Evolutionary conservation across 495 filamentous ascomycete genomes (phyloP).

Genomic region (Geopyxis carbonaria): DNA sequence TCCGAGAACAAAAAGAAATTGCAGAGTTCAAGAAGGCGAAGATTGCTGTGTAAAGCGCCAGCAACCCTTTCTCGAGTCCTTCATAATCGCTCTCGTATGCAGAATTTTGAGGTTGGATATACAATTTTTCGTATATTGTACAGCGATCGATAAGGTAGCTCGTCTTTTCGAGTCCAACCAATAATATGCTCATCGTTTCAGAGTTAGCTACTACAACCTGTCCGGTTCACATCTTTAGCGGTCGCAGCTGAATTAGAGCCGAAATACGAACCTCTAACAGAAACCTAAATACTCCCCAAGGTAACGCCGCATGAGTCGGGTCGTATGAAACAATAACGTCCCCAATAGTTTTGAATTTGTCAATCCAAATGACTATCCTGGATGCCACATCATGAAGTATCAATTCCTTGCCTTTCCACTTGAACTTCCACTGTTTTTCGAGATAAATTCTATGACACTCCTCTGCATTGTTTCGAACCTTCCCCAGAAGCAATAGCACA

Average conservation of each 20-base stretch:
- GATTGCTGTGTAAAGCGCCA: slow-evolving; percentile 4
- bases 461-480: no score
- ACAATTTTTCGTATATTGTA: slow-evolving; percentile 21
- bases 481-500: no score
- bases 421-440: slow-evolving; percentile 5
- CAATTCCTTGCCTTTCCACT: slow-evolving; percentile 2
- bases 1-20: no score
- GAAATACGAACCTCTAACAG: slow-evolving; percentile 26
- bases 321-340: slow-evolving; percentile 29
- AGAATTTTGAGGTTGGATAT: slow-evolving; percentile 11
- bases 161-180: slow-evolving; percentile 22
- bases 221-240: background rate
- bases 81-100: background rate
- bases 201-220: slow-evolving; percentile 19
- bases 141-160: slow-evolving; percentile 20
- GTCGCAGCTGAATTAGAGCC: background rate
- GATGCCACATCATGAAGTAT: slow-evolving; percentile 4
- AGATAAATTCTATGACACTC: no score
- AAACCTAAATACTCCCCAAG: slow-evolving; percentile 32
- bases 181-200: slow-evolving; percentile 11
- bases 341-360: slow-evolving; percentile 29
- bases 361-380: slow-evolving; percentile 25
- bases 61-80: slow-evolving; percentile 1
- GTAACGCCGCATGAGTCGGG: slow-evolving; percentile 29
- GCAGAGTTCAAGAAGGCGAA: slow-evolving; percentile 1